A percentile compares a stretch with the other conserved stretches of the same genome.
phyloP scores from a whole-genome alignment of 2,329 filamentous ascomycete genomes.

The Dactylellina sp. region DNA sequence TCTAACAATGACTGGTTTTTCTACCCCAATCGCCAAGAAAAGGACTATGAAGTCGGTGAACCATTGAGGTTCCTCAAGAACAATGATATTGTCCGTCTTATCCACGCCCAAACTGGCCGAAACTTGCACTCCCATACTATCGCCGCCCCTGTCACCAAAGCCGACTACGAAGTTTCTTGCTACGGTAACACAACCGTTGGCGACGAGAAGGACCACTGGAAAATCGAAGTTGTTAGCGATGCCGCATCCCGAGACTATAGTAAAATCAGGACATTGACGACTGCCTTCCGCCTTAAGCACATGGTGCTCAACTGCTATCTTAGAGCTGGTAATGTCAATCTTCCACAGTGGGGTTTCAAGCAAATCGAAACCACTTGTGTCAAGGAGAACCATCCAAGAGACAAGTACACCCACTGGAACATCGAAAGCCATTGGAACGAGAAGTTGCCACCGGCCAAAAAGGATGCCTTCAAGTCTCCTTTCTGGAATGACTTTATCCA shows the following conservation, averaged over 20 bases:
- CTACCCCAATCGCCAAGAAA: constrained; percentile 86
- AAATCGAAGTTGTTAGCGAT: constrained; percentile 89
- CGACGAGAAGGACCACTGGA: constrained; percentile 98
- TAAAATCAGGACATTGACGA: constrained; percentile 89
- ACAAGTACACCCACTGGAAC: constrained; percentile 99
- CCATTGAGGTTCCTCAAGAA: constrained; percentile 80
- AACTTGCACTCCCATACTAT: constrained; percentile 97
- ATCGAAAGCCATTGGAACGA: constrained; percentile 95
- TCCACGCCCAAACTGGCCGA: constrained; percentile 94
- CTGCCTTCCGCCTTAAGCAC: constrained; percentile 89
- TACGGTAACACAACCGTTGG: constrained; percentile 96
- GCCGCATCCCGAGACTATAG: constrained; percentile 86
- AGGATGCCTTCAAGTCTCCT: constrained; percentile 92
- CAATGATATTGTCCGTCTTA: constrained; percentile 81
- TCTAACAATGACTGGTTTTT: constrained; percentile 99
- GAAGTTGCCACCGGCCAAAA: constrained; percentile 83
- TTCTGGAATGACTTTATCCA: constrained; percentile 98
- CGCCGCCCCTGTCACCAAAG: constrained; percentile 86
- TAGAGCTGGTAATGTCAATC: constrained; percentile 91
- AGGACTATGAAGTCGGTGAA: constrained; percentile 78
- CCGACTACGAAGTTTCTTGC: constrained; percentile 90
- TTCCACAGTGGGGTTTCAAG: constrained; percentile 99
- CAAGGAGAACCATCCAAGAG: constrained; percentile 90
- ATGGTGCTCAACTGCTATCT: constrained; percentile 88
- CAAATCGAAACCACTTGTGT: constrained; percentile 97